These are phyloP conservation scores for Tulasnella sp. DNA, from an alignment of 768 basidiomycete genomes.

Conservation along the genomic window DNA sequence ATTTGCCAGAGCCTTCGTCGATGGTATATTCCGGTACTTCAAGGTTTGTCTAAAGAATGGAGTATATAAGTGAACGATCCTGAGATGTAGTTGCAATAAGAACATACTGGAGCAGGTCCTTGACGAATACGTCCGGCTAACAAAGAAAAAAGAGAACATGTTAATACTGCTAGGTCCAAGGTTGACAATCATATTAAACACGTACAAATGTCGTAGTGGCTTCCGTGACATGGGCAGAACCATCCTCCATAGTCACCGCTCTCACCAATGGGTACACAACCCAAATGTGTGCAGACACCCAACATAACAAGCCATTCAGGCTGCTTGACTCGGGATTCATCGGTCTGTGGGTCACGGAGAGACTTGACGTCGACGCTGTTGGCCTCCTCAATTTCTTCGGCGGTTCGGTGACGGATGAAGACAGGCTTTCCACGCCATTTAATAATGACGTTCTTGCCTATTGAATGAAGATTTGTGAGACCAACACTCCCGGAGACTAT, in stretches of 20 bases:
- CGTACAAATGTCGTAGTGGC: constrained; percentile 93
- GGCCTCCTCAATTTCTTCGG: constrained; percentile 86
- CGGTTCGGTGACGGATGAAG: constrained; percentile 93
- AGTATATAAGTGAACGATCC: constrained; percentile 3
- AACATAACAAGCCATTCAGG: constrained; percentile 94
- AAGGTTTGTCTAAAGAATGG: constrained; percentile 58
- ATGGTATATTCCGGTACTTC: constrained; percentile 85
- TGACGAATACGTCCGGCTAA: constrained; percentile 87
- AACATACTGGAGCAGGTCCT: constrained; percentile 85
- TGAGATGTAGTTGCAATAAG: neutral
- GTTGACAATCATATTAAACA: constrained; percentile 15
- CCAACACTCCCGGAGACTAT: neutral
- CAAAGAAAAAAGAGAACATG: constrained; percentile 17
- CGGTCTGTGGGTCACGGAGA: constrained; percentile 83
- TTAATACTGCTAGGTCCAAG: neutral
- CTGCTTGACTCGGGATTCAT: constrained; percentile 79
- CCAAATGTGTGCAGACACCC: constrained; percentile 92
- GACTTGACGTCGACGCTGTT: constrained; percentile 69
- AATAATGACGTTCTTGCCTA: constrained; percentile 82
- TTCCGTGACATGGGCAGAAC: constrained; percentile 99
- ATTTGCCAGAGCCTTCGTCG: constrained; percentile 75
- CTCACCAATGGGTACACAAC: constrained; percentile 97
- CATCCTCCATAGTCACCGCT: constrained; percentile 96
- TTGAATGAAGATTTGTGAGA: neutral
- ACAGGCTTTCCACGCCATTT: constrained; percentile 99